Base-by-base conservation (phyloP, 495 filamentous ascomycete species). In the Rhypophila decipiens region DNA sequence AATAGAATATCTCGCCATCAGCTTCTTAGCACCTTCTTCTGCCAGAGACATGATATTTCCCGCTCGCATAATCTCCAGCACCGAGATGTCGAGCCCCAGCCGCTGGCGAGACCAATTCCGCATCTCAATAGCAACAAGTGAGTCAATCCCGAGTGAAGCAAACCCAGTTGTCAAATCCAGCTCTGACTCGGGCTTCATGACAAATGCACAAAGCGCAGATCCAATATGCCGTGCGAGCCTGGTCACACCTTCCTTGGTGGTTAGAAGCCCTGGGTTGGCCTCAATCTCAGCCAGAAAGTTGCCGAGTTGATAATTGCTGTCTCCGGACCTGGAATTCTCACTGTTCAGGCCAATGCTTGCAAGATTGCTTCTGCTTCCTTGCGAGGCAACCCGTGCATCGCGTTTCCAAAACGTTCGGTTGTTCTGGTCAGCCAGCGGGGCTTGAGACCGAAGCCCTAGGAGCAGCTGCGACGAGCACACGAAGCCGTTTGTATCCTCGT, bases 51-150 rank as follows among this genome's bases (percentile, higher is more conserved):
- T 11, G 17, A 35, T 35, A 5, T 35, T 35, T 2, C 31, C 31
- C 31, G 31, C 31, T 15, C 31, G 31, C 31, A 35, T 35, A 15
- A 35, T 15, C 31, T 35, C 31, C 12, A 35, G 31, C 31, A 35
- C 31, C 31, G 31, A 35, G 31, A 35, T 15, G 5, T 35, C 31
- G 12, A 35, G 12, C 12, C 31, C 31, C 3, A 35, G 31, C 31
- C 31, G 31, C 31, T 35, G 31, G 12, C 31, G 2, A 3, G 31
- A 11, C 44, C 48, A 53, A 18, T 58, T 56, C 2, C 58, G 45
- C 8, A 61, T 36, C 41, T 59, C 58, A 11, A 61, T 47, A 1
- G 52, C 52, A 5, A 45, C 43, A 2, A 59, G 40, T n/a, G 55
- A 59, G 24, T 59, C 58, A 13, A 59, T 12, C 8, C 49, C 50